phyloP scores from a whole-genome alignment of 768 basidiomycete species.

The Pleurotus cornucopiae region DNA sequence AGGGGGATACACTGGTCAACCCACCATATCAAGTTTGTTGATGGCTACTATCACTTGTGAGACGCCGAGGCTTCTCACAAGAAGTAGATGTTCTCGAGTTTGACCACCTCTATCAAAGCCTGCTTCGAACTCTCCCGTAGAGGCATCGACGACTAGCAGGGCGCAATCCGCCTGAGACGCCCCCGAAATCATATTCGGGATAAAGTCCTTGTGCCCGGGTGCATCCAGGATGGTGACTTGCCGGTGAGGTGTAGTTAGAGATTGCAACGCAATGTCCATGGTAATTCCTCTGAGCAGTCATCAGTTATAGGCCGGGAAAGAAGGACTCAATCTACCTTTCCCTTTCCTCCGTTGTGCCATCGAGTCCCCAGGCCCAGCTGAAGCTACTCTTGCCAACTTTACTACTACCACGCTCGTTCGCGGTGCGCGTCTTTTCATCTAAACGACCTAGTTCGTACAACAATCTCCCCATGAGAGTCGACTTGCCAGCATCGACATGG shows the following conservation, averaged over 20 bases:
- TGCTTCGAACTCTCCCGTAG: conserved; percentile 90
- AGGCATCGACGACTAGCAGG: conserved; percentile 86
- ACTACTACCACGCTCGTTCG: conserved; percentile 86
- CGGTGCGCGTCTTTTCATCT: conserved; percentile 77
- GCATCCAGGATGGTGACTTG: conserved; percentile 94
- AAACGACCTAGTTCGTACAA: conserved; percentile 88
- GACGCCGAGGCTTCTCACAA: conserved; percentile 90
- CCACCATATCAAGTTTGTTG: conserved; percentile 91
- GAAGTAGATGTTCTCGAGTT: conserved; percentile 89
- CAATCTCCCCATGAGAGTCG: conserved; percentile 93
- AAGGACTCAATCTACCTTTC: conserved; percentile 48
- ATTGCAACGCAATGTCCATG: conserved; percentile 92
- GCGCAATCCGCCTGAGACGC: conserved; percentile 97
- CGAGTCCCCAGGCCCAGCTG: conserved; percentile 97
- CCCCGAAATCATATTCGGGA: conserved; percentile 99
- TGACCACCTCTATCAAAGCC: conserved; percentile 94
- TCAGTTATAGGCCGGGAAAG: neutral
- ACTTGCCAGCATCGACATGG: conserved; percentile 98
- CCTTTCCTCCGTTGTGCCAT: conserved; percentile 89
- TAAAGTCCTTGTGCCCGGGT: conserved; percentile 95
- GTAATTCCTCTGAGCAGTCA: conserved; percentile 76
- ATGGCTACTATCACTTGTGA: conserved; percentile 87
- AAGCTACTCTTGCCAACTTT: conserved; percentile 94
- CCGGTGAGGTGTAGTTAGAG: conserved; percentile 66
- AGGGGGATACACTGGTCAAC: conserved; percentile 13